Base-by-base conservation (phyloP, 2,329 filamentous ascomycete species). In the Keithomyces neogunnii region DNA sequence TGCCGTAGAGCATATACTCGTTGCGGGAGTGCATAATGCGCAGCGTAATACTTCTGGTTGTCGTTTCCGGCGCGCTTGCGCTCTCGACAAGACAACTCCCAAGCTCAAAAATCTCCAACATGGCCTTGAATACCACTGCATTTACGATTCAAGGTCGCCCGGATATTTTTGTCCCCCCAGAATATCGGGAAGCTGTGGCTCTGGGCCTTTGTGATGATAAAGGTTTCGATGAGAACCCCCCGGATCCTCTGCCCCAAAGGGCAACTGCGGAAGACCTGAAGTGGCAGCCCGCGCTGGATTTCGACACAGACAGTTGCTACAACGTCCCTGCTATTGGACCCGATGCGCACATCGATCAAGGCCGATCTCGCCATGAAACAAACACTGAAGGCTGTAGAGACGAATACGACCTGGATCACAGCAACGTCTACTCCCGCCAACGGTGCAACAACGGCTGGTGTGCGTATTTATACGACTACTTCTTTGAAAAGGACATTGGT, bases 391-490 rank as follows among this genome's bases (percentile, higher is more conserved):
- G 55, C 42, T 72, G 70, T 57, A 66, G 62, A 10, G 64, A 69
- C 49, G 55, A 55, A 28, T 60, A 57, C 10, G 64, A 68, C 48
- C 62, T 72, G 31, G 53, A 59, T 13, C 67, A 71, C 53, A 67
- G 64, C 59, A 71, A 74, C 55, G 69, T 72, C n/a, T 68, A 71
- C 59, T 51, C 72, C 31, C 70, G 72, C 4, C 60, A 63, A 55
- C 66, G 68, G 3, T 74, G 72, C 63, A 74, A 73, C 57, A 65
- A 66, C 56, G 66, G 66, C 52, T 73, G 70, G 70, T 75, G 72
- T 60, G 64, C 65, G 11, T 66, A 70, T 58, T 44, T 73, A 31
- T 74, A 74, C 59, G 70, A 65, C 54, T 73, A 74, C 60, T 74
- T 72, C 60, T 74, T 74, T 50, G 71, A 74, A 55, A 73, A 73